Evolutionary conservation across 1,284 basidiomycete genomes (phyloP), one percentile per base, ranked within the genome.

Genomic region (Ganoderma leucocontextum): DNA sequence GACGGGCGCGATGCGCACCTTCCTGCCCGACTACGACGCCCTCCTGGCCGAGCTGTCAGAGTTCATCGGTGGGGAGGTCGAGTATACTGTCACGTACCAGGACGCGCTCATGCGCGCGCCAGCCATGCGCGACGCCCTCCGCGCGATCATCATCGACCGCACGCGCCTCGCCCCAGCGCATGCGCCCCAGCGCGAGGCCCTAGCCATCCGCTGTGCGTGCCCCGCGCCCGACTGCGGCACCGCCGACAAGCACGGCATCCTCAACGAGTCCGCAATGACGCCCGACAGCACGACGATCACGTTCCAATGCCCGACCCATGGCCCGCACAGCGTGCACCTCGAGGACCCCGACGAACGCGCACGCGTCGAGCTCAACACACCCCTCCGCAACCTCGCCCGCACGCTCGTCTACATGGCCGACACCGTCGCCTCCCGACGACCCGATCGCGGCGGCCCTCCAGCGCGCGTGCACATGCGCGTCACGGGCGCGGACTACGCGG

Each of bases 341-440:
- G 67, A 62, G 36, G 61, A 76, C 47, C 64, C 71, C 9, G 70
- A 70, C 13, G 72, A 75, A 2, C 67, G 77, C 17, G 63, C 60
- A 29, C 68, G 66, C 41, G 69, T 79, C 38, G 78, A 79, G 70
- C 76, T 77, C 66, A 79, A 80, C 67, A 78, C 78, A 19, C 78
- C 78, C 4, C 53, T 79, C 17, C 74, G 78, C 29, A 80, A 80
- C 70, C 72, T 80, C 55, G 67, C 78, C 29, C 75, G 79, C 12
- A 58, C 72, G 0, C 58, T 77, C 8, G 76, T 73, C 1, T 74
- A 73, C 60, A 65, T 68, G 64, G 62, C 67, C 15, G 61, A 73
- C 35, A 60, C 64, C 39, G 35, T n/a, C 35, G 17, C 59, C 39
- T 25, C 59, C 10, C 19, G 39, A 9, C 59, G 7, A 2, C 8